Percentiles rank a stretch among this genome's conserved stretches.
phyloP scores from a whole-genome alignment of 805 yeast genomes.

The Kodamaea leandrae region DNA sequence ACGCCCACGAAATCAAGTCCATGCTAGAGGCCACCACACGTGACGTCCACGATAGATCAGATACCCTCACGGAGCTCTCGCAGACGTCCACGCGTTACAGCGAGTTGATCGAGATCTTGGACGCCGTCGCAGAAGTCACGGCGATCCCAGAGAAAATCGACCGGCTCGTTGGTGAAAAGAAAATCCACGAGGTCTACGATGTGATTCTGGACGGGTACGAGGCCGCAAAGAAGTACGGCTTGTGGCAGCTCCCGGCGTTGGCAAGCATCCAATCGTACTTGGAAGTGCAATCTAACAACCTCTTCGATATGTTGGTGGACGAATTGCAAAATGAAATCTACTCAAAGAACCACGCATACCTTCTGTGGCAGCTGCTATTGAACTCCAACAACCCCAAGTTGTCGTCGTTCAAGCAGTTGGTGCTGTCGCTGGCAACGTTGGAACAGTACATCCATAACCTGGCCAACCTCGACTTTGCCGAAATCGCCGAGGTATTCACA shows the following conservation, averaged over 20 bases:
- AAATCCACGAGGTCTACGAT: constrained; percentile 62
- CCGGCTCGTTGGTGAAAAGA: constrained; percentile 61
- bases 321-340: constrained; percentile 72
- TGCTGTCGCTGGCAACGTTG: constrained; percentile 37
- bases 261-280: constrained; percentile 49
- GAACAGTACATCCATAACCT: constrained; percentile 55
- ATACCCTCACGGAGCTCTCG: constrained; percentile 61
- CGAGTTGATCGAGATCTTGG: constrained; percentile 68
- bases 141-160: constrained; percentile 64
- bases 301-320: constrained; percentile 73
- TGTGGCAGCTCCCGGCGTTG: constrained; percentile 61
- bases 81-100: constrained; percentile 58
- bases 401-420: constrained; percentile 32
- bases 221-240: constrained; percentile 47
- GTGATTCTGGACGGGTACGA: constrained; percentile 45
- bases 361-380: constrained; percentile 23
- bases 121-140: constrained; percentile 60
- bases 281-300: constrained; percentile 53
- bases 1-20: constrained; percentile 47
- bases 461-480: constrained; percentile 56
- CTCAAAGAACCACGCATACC: constrained; percentile 34
- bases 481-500: constrained; percentile 41
- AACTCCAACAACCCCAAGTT: constrained; percentile 34
- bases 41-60: constrained; percentile 53
- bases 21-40: constrained; percentile 48